Base-by-base conservation (phyloP, 1,284 basidiomycete genomes). In the Austropuccinia psidii region DNA sequence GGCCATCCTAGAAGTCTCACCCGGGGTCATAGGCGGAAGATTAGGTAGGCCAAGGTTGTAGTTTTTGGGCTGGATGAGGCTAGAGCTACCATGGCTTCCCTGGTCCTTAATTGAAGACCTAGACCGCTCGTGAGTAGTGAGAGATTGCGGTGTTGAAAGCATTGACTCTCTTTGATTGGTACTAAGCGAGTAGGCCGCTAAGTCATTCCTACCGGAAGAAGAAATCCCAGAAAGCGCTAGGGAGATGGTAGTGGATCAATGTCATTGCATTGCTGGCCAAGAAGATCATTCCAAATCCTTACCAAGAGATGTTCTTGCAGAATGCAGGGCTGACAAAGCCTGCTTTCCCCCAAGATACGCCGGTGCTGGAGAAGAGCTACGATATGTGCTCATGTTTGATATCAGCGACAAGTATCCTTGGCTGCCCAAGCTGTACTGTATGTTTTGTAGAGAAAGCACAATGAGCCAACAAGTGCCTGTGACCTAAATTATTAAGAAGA, bases 181-280 rank as follows among this genome's bases (percentile, higher is more conserved):
- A 15, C 65, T 68, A 31, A 68, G 65, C 43, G 65, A 68, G 41
- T 68, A 68, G 33, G 65, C 65, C 21, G 65, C 49, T 24, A 68
- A 45, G 37, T 68, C 65, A 52, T 57, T 68, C 35, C 55, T 68
- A 17, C 62, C 41, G 21, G 62, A 66, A 52, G 35, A 41, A 66
- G 62, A 66, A 49, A 35, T 45, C 37, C 62, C 45, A 11, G 62
- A 49, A 19, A 24, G 61, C 31, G 39, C 61, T 66, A 49, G 43
- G 4, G 21, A 47, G 43, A 41, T 29, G 49, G 33, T 19, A 19
- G 31, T n/a, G 13, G 37, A 66, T 66, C 49, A 66, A 66, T 35
- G 33, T 66, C 37, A 43, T 65, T 49, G 27, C n/a, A n/a, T 29
- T 31, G 29, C 27, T 31, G 35, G 61, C 49, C 37, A 19, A 52